phyloP scores from a whole-genome alignment of 108 stramenopile species.

The Mayamaea pseudoterrestris region DNA sequence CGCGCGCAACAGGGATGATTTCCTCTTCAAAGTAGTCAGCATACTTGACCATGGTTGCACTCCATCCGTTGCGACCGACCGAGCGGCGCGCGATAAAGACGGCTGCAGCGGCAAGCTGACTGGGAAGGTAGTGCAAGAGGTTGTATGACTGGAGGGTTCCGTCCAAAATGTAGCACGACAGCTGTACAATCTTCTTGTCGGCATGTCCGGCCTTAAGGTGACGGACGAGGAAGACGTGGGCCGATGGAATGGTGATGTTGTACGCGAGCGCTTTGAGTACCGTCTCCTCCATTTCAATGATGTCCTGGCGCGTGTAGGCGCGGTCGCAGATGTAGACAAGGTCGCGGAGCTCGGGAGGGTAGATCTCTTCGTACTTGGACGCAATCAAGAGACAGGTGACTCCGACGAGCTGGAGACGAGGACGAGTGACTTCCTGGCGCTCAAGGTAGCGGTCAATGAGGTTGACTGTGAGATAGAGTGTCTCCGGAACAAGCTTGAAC shows the following conservation, averaged over 20 bases:
- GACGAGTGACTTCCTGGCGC: constrained; percentile 45
- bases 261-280: constrained; percentile 84
- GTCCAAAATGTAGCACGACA: constrained; percentile 88
- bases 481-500: constrained; percentile 79
- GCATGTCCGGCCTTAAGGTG: constrained; percentile 91
- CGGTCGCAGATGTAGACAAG: constrained; percentile 91
- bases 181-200: constrained; percentile 79
- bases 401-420: constrained; percentile 90
- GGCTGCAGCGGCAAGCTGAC: constrained; percentile 83
- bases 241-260: constrained; percentile 81
- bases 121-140: constrained; percentile 82
- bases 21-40: constrained; percentile 76
- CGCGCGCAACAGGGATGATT: constrained; percentile 61
- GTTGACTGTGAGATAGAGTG: constrained; percentile 71
- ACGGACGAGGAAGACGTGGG: constrained; percentile 86
- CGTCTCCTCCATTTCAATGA: constrained; percentile 88
- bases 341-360: constrained; percentile 91
- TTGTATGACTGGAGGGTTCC: constrained; percentile 88
- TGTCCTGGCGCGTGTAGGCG: constrained; percentile 30
- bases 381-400: constrained; percentile 88
- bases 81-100: constrained; percentile 82
- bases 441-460: constrained; percentile 75
- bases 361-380: constrained; percentile 95
- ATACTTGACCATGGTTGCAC: constrained; percentile 82
- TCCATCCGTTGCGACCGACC: constrained; percentile 82